A percentile compares a stretch with the other conserved stretches of the same genome.
phyloP scores from a whole-genome alignment of 257 asterid species.

The Orobanche coerulescens region DNA sequence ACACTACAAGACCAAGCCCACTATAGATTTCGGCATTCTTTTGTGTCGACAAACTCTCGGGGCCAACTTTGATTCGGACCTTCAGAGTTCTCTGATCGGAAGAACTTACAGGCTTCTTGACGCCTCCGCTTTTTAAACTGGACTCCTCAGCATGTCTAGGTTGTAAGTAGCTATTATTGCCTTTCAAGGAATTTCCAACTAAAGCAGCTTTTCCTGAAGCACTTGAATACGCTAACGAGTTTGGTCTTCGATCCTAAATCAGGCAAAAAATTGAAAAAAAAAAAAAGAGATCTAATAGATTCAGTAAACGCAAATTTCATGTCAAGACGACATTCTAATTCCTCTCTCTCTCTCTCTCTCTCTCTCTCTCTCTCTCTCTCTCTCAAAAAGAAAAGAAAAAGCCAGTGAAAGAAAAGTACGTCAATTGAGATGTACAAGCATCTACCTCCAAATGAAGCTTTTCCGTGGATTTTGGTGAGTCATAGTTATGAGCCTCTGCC shows the following conservation, averaged over 20 bases:
- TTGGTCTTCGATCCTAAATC: constrained; percentile 59
- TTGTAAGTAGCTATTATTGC: constrained; percentile 28
- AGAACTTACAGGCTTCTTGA: constrained; percentile 33
- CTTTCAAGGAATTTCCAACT: constrained; percentile 29
- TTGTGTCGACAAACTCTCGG: constrained; percentile 54
- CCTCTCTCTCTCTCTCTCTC: neutral
- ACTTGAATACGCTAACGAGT: constrained; percentile 43
- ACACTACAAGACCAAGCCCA: constrained; percentile 89
- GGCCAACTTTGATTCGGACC: constrained; percentile 85
- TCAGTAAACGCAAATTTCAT: constrained; percentile 21
- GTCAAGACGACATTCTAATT: neutral
- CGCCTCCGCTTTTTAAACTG: constrained; percentile 35
- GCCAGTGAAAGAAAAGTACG: neutral
- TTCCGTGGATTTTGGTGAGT: constrained; percentile 46
- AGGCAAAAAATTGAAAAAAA: constrained; percentile 14
- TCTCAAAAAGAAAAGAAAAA: too few relatives aligned
- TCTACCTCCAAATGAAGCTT: constrained; percentile 58
- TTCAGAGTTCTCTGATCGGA: constrained; percentile 66
- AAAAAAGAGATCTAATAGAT: constrained; percentile 19
- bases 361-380: too few relatives aligned
- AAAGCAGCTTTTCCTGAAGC: constrained; percentile 42
- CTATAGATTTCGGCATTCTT: constrained; percentile 84
- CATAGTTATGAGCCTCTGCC: constrained; percentile 37
- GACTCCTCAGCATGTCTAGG: constrained; percentile 41
- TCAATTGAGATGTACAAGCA: constrained; percentile 15